These are phyloP conservation scores for Hymenochaete sp. DNA, from an alignment of 1,284 basidiomycete genomes.

Conservation along the genomic window DNA sequence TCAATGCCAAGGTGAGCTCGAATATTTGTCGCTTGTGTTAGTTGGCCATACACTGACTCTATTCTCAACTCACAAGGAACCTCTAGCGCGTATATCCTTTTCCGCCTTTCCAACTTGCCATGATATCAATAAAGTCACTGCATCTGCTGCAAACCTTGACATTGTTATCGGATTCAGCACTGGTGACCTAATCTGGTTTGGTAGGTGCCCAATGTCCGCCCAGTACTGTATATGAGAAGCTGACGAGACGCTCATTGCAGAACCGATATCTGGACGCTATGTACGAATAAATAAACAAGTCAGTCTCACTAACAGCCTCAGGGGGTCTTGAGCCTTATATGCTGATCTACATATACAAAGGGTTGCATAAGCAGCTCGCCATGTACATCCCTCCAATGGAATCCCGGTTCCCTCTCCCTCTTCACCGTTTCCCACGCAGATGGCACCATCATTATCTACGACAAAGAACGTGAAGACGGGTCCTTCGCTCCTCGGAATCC, in stretches of 20 bases:
- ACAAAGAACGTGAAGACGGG: constrained; percentile 84
- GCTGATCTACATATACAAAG: constrained; percentile 28
- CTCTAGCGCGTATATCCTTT: constrained; percentile 80
- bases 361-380: constrained; percentile 74
- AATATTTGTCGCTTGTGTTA: constrained; percentile 10
- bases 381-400: constrained; percentile 83
- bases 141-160: constrained; percentile 73
- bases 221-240: neutral
- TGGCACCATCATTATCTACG: constrained; percentile 81
- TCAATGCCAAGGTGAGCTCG: constrained; percentile 63
- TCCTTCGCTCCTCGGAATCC: constrained; percentile 56
- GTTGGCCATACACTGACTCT: neutral
- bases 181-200: constrained; percentile 90
- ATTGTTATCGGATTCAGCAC: constrained; percentile 88
- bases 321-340: constrained; percentile 18
- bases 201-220: constrained; percentile 32
- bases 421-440: constrained; percentile 91
- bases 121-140: constrained; percentile 75
- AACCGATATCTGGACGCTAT: constrained; percentile 80
- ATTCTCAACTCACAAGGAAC: constrained; percentile 51
- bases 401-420: constrained; percentile 75
- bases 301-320: constrained; percentile 21
- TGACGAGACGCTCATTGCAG: constrained; percentile 29
- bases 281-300: constrained; percentile 88
- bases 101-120: constrained; percentile 84